phyloP scores from a whole-genome alignment of 768 basidiomycete genomes.

The Tricholoma matsutake region DNA sequence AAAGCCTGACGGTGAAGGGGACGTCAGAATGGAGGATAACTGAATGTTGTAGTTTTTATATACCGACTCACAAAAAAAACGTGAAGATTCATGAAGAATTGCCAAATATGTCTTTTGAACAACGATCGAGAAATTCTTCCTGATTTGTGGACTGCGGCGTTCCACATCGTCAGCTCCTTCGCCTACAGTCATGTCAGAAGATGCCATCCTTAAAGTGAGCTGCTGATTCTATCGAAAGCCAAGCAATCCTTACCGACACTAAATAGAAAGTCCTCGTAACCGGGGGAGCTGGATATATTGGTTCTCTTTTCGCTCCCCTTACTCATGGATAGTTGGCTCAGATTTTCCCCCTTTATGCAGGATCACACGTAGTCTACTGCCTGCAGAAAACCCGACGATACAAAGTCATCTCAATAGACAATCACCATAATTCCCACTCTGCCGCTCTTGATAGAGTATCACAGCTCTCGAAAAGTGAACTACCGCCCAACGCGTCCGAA shows the following conservation, averaged over 20 bases:
- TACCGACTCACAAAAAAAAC: not conserved
- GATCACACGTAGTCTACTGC: conserved; percentile 89
- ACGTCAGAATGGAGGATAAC: conserved; percentile 48
- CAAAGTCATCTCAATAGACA: conserved; percentile 94
- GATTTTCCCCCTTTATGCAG: conserved; percentile 35
- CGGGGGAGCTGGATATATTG: conserved; percentile 88
- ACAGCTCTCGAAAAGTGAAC: conserved; percentile 71
- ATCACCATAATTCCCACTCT: conserved; percentile 88
- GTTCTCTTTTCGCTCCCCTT: conserved; percentile 34
- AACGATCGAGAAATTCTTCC: not conserved
- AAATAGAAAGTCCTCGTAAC: conserved; percentile 44
- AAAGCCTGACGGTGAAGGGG: conserved; percentile 36
- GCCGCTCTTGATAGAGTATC: conserved; percentile 72
- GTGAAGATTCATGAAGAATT: not conserved
- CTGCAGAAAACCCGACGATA: conserved; percentile 85
- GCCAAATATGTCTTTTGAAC: not conserved
- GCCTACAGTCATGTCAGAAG: conserved; percentile 15
- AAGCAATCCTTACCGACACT: conserved; percentile 20
- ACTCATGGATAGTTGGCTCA: conserved; percentile 8
- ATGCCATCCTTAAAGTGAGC: conserved; percentile 45
- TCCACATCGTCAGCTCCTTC: not conserved
- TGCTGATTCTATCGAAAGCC: conserved; percentile 8
- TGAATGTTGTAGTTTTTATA: not conserved
- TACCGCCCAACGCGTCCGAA: conserved; percentile 63
- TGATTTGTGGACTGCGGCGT: not conserved